phyloP scores from a whole-genome alignment of 2,329 filamentous ascomycete species.

The Colletotrichum tropicicola region DNA sequence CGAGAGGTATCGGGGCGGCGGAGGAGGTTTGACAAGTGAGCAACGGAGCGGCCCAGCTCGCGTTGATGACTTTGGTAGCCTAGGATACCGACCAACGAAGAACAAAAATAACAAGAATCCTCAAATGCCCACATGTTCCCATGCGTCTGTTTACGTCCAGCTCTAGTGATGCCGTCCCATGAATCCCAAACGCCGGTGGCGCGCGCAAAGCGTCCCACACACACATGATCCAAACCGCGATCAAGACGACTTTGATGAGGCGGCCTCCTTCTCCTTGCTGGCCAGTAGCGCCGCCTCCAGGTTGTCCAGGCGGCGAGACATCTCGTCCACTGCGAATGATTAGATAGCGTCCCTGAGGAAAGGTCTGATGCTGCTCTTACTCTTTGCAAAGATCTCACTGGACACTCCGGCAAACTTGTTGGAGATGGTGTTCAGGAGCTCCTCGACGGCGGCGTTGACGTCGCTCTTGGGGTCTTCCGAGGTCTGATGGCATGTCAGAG shows the following conservation, averaged over 20 bases:
- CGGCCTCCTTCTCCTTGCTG: constrained; percentile 55
- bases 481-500: constrained; percentile 38
- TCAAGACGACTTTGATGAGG: constrained; percentile 46
- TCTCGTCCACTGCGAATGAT: constrained; percentile 82
- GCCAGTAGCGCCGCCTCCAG: constrained; percentile 78
- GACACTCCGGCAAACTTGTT: constrained; percentile 88
- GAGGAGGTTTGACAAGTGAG: constrained; percentile 14
- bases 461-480: constrained; percentile 63
- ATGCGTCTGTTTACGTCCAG: background rate
- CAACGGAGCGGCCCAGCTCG: constrained; percentile 1
- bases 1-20: background rate
- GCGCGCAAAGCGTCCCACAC: background rate
- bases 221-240: background rate
- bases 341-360: background rate
- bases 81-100: constrained; percentile 8
- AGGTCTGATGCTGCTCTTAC: constrained; percentile 57
- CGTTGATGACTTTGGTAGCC: constrained; percentile 23
- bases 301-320: constrained; percentile 86
- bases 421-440: constrained; percentile 84
- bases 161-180: constrained; percentile 2
- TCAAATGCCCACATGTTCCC: background rate
- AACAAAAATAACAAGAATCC: constrained; percentile 14
- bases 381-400: constrained; percentile 87
- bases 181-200: constrained; percentile 6
- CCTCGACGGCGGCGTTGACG: constrained; percentile 82